Base-by-base conservation (phyloP, 2,329 filamentous ascomycete species). In the Ambrosiella cleistominuta region DNA sequence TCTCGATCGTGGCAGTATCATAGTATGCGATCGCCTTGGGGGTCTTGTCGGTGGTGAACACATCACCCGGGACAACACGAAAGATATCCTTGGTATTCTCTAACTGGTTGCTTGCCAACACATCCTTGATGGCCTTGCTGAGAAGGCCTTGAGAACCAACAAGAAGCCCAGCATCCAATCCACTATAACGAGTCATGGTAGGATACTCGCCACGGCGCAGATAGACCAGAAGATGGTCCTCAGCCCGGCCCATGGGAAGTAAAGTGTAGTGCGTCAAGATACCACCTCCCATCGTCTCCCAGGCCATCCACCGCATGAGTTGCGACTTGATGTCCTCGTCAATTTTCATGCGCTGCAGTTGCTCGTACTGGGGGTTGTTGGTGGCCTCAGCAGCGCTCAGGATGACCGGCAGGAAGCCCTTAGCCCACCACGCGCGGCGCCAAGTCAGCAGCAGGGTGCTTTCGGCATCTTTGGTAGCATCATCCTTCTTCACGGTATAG, bases 341-440 rank as follows among this genome's bases (percentile, higher is more conserved):
- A 37, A 89, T 66, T n/a, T 80, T 71, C 59, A 80, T 69, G 39
- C 69, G 69, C 68, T 89, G 83, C 57, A 95, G 72, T 57, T 82
- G 75, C 63, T 82, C 75, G 67, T 91, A 95, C 17, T 86, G 71
- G 0, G 86, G 86, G 66, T 95, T 93, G 66, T 82, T 82, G 75
- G 83, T 85, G 15, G 90, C 89, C 67, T 97, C 91, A 1, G 79
- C 81, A 13, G 81, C 78, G 55, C 86, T 83, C 58, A 97, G 71
- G 45, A 97, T 85, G 7, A 93, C 76, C 0, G 93, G 91, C 62
- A 77, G 82, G 71, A 97, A 96, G 9, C 91, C 93, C 65, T 94
- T 82, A 0, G 90, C 88, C 87, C 88, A 97, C 89, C 91, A 97
- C 2, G 91, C 90, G 51, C 88, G 80, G 61, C 90, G 80, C 93